Base-by-base conservation (phyloP, 2,329 filamentous ascomycete species). In the Cercospora berteroae region DNA sequence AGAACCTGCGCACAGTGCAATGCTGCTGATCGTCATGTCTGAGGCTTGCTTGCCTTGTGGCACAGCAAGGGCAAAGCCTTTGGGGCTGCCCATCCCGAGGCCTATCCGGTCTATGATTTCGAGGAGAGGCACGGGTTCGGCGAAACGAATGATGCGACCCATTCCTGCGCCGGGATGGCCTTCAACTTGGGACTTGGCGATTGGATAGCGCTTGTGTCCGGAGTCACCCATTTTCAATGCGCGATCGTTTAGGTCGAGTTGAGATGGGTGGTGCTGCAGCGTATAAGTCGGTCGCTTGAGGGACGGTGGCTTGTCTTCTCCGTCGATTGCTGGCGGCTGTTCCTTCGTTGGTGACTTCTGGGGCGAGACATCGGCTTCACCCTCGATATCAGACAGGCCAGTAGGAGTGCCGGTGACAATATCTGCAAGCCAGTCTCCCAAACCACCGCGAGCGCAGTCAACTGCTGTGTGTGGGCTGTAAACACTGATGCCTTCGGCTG, bases 391-490 rank as follows among this genome's bases (percentile, higher is more conserved):
- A n/a, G 73, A 65, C 1, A 73, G 65, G 13, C 69, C 70, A 33
- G 77, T 77, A 10, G 79, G 79, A 36, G 81, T 83, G 33, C 88
- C 89, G 2, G 89, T 89, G 20, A 97, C 87, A 59, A 96, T 89
- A 76, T 96, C 91, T 68, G 92, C 93, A 9, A 99, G 88, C 94
- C 94, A 99, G 78, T 96, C 92, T 76, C 94, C 96, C 73, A 99
- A 87, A 4, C 95, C 95, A 18, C 89, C 88, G 0, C 89, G 87
- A 0, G 92, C 92, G 44, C 93, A 93, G 79, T 99, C 95, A 52
- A 98, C 88, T 13, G 95, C 94, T 0, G 95, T 99, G 81, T 99
- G 95, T 0, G 95, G 95, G 71, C 90, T 93, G 83, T 98, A 99
- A 65, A 99, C 66, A 71, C 93, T 96, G 74, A 99, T 93, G 39